phyloP scores from a whole-genome alignment of 805 yeast genomes.

The Lipomyces chichibuensis region DNA sequence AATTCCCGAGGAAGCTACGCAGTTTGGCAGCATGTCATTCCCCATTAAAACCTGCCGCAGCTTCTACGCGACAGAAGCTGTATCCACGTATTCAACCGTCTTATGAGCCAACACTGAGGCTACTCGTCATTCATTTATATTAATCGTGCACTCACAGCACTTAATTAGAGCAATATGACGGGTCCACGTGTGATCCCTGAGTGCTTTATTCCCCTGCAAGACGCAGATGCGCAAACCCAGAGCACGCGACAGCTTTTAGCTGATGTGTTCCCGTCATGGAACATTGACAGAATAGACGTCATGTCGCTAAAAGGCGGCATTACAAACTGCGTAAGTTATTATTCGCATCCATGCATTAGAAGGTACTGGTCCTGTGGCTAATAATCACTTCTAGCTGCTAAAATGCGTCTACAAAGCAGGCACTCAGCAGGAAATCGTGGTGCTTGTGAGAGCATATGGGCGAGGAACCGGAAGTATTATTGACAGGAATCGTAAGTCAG shows the following conservation, averaged over 20 bases:
- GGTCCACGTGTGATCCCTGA: conserved; percentile 21
- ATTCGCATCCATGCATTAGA: neutral
- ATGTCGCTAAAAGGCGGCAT: conserved; percentile 30
- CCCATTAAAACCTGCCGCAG: neutral
- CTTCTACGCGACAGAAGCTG: neutral
- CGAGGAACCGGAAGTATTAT: conserved; percentile 71
- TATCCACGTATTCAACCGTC: neutral
- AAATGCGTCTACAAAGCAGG: conserved; percentile 18
- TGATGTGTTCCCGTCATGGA: conserved; percentile 28
- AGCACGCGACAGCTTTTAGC: conserved; percentile 20
- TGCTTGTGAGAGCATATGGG: conserved; percentile 70
- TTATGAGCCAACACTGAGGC: neutral
- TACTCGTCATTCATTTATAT: neutral
- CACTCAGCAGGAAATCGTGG: conserved; percentile 18
- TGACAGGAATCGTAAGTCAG: conserved; percentile 60
- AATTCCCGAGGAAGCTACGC: neutral
- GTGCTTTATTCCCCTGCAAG: conserved; percentile 20
- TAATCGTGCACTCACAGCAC: neutral
- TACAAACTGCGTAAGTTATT: conserved; percentile 29
- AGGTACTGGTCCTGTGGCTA: neutral
- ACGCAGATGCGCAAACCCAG: conserved; percentile 14
- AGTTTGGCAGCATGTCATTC: neutral
- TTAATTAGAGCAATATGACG: conserved; percentile 16
- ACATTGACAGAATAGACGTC: conserved; percentile 15
- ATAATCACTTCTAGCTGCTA: conserved; percentile 15